Evolutionary conservation across 352 stramenopile species (phyloP), one percentile per base, ranked within the genome.

Genomic region (Blastocystis sp.): DNA sequence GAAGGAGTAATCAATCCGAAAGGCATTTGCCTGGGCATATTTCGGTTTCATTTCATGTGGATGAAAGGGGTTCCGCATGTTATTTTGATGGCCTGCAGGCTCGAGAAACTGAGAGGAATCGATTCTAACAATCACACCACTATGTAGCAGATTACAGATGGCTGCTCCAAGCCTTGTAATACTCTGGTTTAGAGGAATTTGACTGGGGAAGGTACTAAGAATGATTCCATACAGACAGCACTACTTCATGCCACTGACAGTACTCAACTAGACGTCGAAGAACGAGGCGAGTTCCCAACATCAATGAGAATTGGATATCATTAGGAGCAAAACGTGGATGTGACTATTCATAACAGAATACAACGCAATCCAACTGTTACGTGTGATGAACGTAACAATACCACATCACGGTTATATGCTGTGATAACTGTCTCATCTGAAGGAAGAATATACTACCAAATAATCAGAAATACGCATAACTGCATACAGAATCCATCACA

Each of bases 241-340:
- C 19, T 48, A 69, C 73, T 27, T 84, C 73, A 22, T 68, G 58
- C 73, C 73, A 84, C 30, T 84, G 73, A 53, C 73, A 84, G 22
- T 84, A 84, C n/a, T 84, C 54, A 22, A 84, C 73, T 5, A 66
- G 44, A 11, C 73, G 48, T 30, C 44, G 73, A 9, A 84, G 19
- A 56, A 24, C 30, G 19, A 84, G 73, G 27, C 54, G 51, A 5
- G 73, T 64, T 62, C 73, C 73, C n/a, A 84, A 48, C 57, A n/a
- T 53, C 27, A 84, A 30, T 6, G 35, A 54, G 30, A 84, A 84
- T 24, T 64, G 44, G 2, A 40, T 5, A 44, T 84, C 73, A 15
- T 53, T 24, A 4, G 53, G 44, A 37, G 73, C 73, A 33, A 66
- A 68, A 53, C 24, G n/a, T 4, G 73, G 51, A 64, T 68, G 54